Evolutionary conservation across 805 yeast genomes (phyloP), one percentile per base, ranked within the genome.

Genomic region (Metschnikowia noctiluminum): DNA sequence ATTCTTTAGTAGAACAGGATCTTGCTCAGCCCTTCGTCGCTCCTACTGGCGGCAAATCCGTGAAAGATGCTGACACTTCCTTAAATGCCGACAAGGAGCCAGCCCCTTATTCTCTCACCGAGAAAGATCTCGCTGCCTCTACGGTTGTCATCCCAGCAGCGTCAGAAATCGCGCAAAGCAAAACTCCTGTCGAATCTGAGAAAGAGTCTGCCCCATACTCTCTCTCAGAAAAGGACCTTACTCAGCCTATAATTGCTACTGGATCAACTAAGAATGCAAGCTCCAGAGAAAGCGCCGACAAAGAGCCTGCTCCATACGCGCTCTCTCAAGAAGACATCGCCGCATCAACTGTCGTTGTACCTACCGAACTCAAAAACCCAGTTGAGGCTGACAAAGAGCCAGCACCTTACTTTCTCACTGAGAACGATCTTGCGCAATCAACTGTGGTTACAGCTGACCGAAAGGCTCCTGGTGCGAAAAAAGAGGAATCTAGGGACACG

Each of bases 381-480:
- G 46, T 26, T 10, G 42, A 16, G 12, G 45, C 31, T 7, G 48
- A 35, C 14, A 49, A 49, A 42, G 37, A 43, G 39, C 36, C 45
- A 9, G 48, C 42, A 10, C 46, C 43, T 13, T 48, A 45, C 34
- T 30, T 45, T 9, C 48, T 42, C 21, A 43, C 34, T 28, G 49
- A 45, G 30, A 38, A 46, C n/a, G 50, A 46, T 8, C 38, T 44
- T 21, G 40, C 42, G 2, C 40, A 21, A 9, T 31, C 49, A 15
- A 41, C 13, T 28, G 44, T 46, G 6, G 51, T 35, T n/a, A 48
- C 50, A 8, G 48, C 40, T 7, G 51, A 46, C 26, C 38, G 39
- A 1, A 40, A 54, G 15, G 42, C 47, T 7, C 35, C 48, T 30
- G 49, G 62, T 16, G 49, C 31, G 11, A 38, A 43, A 11, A 40